A percentile compares a stretch with the other conserved stretches of the same genome.
These are phyloP conservation scores for Cornus florida DNA, from an alignment of 148 eudicot species.

Conservation along the genomic window DNA sequence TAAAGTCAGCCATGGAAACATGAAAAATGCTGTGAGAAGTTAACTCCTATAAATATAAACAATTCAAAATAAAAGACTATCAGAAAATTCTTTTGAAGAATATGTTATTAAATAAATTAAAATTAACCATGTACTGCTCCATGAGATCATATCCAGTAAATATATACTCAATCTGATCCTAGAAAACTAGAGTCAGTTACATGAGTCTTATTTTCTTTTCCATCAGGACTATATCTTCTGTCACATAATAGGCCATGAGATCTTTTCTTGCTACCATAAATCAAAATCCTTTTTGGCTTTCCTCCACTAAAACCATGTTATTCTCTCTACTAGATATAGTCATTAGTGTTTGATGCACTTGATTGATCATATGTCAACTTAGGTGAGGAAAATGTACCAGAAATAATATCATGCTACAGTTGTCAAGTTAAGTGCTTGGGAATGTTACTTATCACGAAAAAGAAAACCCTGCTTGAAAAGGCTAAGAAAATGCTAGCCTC, in stretches of 20 bases:
- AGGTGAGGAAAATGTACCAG: neutral
- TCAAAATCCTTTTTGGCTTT: neutral
- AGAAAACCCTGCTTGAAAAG: neutral
- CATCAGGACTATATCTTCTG: neutral
- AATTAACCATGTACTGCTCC: neutral
- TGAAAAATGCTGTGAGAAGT: too few species aligned
- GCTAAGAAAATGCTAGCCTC: neutral
- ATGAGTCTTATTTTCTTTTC: neutral
- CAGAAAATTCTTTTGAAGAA: neutral
- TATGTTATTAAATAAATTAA: too few species aligned
- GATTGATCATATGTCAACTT: neutral
- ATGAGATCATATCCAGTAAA: neutral
- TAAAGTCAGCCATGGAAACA: neutral
- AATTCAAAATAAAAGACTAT: neutral
- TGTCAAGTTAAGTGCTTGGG: neutral
- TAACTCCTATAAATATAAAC: neutral
- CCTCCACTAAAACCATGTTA: conserved; percentile 5
- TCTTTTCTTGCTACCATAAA: neutral
- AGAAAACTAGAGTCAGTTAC: neutral
- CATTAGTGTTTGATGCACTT: neutral
- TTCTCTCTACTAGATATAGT: neutral
- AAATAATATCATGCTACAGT: neutral
- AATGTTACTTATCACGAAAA: neutral
- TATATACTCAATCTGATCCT: neutral
- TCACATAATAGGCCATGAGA: neutral